Evolutionary conservation across 345 rosid species (phyloP), one percentile per base, ranked within the genome.

Genomic region (Linum tenue): DNA sequence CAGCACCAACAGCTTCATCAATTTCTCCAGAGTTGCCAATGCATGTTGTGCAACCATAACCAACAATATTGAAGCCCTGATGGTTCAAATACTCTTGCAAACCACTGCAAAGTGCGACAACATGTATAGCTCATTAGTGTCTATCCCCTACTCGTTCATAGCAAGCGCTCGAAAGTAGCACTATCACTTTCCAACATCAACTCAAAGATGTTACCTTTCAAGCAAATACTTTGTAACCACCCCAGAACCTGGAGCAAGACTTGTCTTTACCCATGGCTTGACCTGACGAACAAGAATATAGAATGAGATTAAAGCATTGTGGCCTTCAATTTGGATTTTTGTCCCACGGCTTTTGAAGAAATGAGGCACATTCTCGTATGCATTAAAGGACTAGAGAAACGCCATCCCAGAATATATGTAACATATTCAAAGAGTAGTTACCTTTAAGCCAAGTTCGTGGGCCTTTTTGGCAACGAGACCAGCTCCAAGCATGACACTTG

Each of bases 211-310:
- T 59, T 73, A 87, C 99, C 99, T 94, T 73, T 84, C 65, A 56
- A 76, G 76, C 60, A 94, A 79, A 80, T 94, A 94, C 79, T 94
- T 85, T 65, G 92, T 94, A 69, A 90, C 99, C 77, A 94, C 99
- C 71, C 99, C 99, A 6, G 97, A 94, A 53, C 99, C 99, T 37
- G 99, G 99, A 8, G 97, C 99, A 81, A 94, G 99, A 81, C 99
- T 94, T 61, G 99, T 94, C 81, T 94, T 94, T 73, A 88, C 65
- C 99, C 99, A 94, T 68, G 99, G 95, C 75, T 88, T 88, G 67
- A 94, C 97, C 99, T 94, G 81, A 59, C 59, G 63, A 74, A 69
- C 56, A 66, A 66, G 56, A 64, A 66, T 58, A 5, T 48, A 7
- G 2, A 48, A 48, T 48, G 31, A 48, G 14, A 48, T 48, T 48